Evolutionary conservation across 331 rosid genomes (phyloP).

Genomic region (Rhamnella rubrinervis): DNA sequence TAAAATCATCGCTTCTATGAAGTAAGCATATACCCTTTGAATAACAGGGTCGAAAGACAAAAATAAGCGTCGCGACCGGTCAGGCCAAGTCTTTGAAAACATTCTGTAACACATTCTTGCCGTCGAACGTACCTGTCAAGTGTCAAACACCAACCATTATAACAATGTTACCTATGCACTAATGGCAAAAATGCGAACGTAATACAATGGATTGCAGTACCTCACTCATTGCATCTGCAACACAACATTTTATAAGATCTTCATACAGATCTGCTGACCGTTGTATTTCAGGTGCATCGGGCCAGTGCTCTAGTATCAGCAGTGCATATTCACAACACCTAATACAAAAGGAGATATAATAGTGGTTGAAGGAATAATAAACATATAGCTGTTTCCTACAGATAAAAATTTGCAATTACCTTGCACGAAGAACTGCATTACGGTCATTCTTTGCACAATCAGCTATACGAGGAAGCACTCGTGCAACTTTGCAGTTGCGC

Average conservation of each 20-base stretch:
- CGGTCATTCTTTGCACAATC: slow-evolving; percentile 96
- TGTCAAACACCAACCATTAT: slow-evolving; percentile 28
- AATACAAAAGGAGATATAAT: slow-evolving; percentile 18
- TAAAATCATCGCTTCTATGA: slow-evolving; percentile 15
- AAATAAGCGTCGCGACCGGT: slow-evolving; percentile 88
- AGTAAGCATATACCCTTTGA: slow-evolving; percentile 73
- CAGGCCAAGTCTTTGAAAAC: slow-evolving; percentile 99
- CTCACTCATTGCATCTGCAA: slow-evolving; percentile 99
- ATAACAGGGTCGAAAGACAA: slow-evolving; percentile 86
- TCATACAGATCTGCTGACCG: slow-evolving; percentile 90
- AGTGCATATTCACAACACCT: slow-evolving; percentile 99
- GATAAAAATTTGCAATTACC: slow-evolving; percentile 41
- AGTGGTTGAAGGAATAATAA: slow-evolving; percentile 24
- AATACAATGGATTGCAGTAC: slow-evolving; percentile 35
- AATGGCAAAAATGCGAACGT: not conserved
- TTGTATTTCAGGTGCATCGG: slow-evolving; percentile 97
- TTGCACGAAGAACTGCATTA: slow-evolving; percentile 90
- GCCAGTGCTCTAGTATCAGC: slow-evolving; percentile 92
- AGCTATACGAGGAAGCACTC: slow-evolving; percentile 89
- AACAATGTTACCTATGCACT: not conserved
- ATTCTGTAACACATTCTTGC: slow-evolving; percentile 97
- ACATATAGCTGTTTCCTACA: not conserved
- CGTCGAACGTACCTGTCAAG: slow-evolving; percentile 82
- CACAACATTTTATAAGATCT: slow-evolving; percentile 89
- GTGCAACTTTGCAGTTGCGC: slow-evolving; percentile 95